Evolutionary conservation across 108 stramenopile genomes (phyloP), one percentile per base, ranked within the genome.

Genomic region (Pseudonitzschia multiseries): DNA sequence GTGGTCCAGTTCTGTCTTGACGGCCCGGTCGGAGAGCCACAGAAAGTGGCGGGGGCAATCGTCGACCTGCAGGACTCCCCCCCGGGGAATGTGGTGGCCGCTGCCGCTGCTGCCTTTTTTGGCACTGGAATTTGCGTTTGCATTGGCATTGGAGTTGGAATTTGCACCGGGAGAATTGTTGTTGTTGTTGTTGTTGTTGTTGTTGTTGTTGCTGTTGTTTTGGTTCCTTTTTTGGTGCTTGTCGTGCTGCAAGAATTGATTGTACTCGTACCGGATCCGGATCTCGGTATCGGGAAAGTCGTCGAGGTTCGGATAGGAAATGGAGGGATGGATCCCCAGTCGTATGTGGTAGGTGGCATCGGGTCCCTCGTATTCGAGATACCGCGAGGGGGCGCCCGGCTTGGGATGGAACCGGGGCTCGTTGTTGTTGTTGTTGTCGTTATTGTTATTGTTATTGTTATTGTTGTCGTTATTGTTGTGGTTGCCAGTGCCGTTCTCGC

Each of bases 11-110:
- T 80, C 79, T 6, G 36, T 6, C 28, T 66, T 29, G 5, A 80
- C 54, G 43, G 32, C 29, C 6, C 18, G 10, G 26, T 68, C 65
- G 8, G 36, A 40, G 27, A 80, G 66, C 32, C 32, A 41, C 24
- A 69, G 33, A 70, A 79, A 79, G 36, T 73, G 71, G 43, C 62
- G 72, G 18, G 78, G 78, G 43, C 46, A 46, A 28, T 43, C 44
- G 15, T 59, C 44, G 24, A 59, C 14, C 32, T 69, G 46, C 14
- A 61, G 21, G n/a, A n/a, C n/a, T n/a, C n/a, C n/a, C n/a, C n/a
- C n/a, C n/a, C n/a, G n/a, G n/a, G n/a, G n/a, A n/a, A n/a, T n/a
- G n/a, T n/a, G n/a, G n/a, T n/a, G n/a, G n/a, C n/a, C n/a, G n/a
- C n/a, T n/a, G n/a, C n/a, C n/a, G n/a, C n/a, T n/a, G n/a, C n/a